phyloP scores from a whole-genome alignment of 2,329 filamentous ascomycete genomes.

The Neopestalotiopsis clavispora region DNA sequence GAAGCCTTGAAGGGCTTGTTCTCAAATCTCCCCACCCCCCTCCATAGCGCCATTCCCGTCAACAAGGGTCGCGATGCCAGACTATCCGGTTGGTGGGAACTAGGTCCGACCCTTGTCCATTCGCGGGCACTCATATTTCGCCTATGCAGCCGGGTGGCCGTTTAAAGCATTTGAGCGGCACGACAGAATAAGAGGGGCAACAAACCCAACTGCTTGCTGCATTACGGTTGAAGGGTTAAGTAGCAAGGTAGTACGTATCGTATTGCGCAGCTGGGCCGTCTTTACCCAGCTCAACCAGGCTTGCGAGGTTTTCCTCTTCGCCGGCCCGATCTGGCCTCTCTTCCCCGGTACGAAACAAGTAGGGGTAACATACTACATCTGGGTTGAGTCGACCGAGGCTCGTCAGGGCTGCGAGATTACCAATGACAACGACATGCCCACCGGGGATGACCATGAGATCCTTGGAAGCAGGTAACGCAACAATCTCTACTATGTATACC shows the following conservation, averaged over 20 bases:
- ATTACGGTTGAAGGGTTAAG: no score
- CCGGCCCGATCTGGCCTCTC: conserved; percentile 1
- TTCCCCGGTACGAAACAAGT: neutral
- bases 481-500: neutral
- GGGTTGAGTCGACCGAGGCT: neutral
- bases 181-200: neutral
- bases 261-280: neutral
- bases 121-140: neutral
- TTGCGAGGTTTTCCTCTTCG: neutral
- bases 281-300: neutral
- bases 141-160: neutral
- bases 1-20: neutral
- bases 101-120: neutral
- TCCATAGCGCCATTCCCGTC: neutral
- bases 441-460: neutral
- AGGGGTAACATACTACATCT: neutral
- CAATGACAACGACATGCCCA: neutral
- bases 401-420: neutral
- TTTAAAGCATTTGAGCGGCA: conserved; percentile 1
- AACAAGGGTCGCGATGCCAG: neutral
- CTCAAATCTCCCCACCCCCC: neutral
- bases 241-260: neutral
- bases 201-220: neutral
- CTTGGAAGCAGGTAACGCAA: neutral
- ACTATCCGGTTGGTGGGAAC: neutral